Conservation (phyloP, 2,329 filamentous ascomycete genomes). For the Alternaria sp. region DNA sequence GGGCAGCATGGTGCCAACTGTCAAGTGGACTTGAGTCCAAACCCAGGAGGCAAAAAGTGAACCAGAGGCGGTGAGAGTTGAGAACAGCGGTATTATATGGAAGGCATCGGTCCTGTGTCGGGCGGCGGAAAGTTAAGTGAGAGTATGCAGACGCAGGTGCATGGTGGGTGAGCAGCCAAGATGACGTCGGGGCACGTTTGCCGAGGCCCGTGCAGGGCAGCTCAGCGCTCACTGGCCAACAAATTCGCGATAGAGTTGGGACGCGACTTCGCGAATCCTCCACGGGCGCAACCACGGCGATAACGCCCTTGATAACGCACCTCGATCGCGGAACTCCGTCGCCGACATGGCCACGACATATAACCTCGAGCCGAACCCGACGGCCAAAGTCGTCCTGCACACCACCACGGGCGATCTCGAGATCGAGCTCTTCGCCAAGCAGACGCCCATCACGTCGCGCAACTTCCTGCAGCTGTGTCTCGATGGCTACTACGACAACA, state of each 20-base stretch:
- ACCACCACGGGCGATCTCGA: slow-evolving; percentile 89
- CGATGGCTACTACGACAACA: slow-evolving; percentile 93
- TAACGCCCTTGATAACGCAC: not conserved
- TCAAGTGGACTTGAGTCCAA: not conserved
- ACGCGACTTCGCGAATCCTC: slow-evolving; percentile 5
- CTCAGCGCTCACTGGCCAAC: slow-evolving; percentile 8
- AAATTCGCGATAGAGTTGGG: not conserved
- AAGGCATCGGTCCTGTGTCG: slow-evolving; percentile 18
- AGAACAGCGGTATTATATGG: slow-evolving; percentile 15
- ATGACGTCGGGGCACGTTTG: slow-evolving; percentile 12
- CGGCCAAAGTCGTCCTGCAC: slow-evolving; percentile 87
- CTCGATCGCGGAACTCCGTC: not conserved
- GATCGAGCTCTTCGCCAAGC: slow-evolving; percentile 93
- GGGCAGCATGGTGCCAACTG: slow-evolving; percentile 61
- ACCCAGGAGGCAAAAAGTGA: not conserved
- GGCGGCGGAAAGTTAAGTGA: not conserved
- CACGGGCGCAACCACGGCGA: not conserved
- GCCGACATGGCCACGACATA: slow-evolving; percentile 82
- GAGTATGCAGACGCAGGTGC: slow-evolving; percentile 1
- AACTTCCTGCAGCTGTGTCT: slow-evolving; percentile 96
- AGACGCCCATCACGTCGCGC: slow-evolving; percentile 86
- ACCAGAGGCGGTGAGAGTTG: not conserved
- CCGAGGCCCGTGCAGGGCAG: slow-evolving; percentile 12
- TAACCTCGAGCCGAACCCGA: slow-evolving; percentile 93
- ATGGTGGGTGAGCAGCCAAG: slow-evolving; percentile 5